Evolutionary conservation across 176 grass and related monocot species (phyloP).

Genomic region (Secale cereale): DNA sequence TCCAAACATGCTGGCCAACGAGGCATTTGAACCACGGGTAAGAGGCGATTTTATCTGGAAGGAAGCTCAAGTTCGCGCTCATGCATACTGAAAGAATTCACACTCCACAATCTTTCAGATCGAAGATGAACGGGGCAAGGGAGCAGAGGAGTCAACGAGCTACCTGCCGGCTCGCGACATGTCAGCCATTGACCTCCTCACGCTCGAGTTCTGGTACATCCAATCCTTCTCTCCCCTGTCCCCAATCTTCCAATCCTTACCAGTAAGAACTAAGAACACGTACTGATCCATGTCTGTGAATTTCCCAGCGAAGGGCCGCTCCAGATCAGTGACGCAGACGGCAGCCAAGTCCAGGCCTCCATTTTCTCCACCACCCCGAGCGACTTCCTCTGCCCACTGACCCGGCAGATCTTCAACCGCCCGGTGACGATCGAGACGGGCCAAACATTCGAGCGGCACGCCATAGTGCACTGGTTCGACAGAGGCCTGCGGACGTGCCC

Average conservation of each 20-base stretch:
- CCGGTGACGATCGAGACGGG: conserved; percentile 47
- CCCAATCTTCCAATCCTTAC: background rate
- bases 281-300: background rate
- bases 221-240: background rate
- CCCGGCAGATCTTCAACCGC: conserved; percentile 36
- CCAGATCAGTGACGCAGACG: background rate
- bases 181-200: conserved; percentile 18
- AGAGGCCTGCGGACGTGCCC: conserved; percentile 30
- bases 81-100: background rate
- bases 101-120: background rate
- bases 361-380: conserved; percentile 26
- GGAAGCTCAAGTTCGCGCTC: background rate
- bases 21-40: conserved; percentile 10
- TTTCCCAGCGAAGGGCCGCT: conserved; percentile 33
- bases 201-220: conserved; percentile 35
- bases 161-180: background rate
- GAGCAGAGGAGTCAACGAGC: conserved; percentile 2
- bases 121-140: conserved; percentile 10
- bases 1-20: background rate
- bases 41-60: background rate
- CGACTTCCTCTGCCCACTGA: conserved; percentile 55
- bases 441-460: conserved; percentile 53
- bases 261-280: background rate
- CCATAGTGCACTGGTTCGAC: conserved; percentile 44
- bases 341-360: background rate